Evolutionary conservation across 129 eudicot species (phyloP), one percentile per base, ranked within the genome.

Genomic region (Logfia minima): DNA sequence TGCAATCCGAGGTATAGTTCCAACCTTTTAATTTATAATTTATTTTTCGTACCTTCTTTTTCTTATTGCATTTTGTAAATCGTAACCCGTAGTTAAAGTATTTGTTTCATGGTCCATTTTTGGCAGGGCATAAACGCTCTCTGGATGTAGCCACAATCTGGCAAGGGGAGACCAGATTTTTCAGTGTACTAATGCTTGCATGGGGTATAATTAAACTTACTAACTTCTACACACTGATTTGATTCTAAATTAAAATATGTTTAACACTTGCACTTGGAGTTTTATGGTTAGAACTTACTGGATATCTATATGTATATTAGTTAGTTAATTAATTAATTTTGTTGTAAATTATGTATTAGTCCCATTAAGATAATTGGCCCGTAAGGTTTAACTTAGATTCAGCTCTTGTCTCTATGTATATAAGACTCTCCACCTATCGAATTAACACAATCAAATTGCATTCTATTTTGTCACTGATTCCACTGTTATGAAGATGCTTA

Each of bases 161-260:
- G 81, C 98, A 93, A 66, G 96, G 90, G 64, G 85, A 86, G 78
- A 86, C 89, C 31, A 87, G 72, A 75, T 93, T 78, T 80, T 91
- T 86, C 74, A 89, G 97, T 78, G 88, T 89, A 48, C 75, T 93
- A 85, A 93, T 91, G 97, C 90, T 93, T 76, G 98, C 98, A 55
- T 93, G 98, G 98, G 98, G 98, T 93, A 92, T 17, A 68, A 51
- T 69, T 34, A 78, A 71, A 60, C 3, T 48, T 48, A 48, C 13
- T 48, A 48, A 48, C 17, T 48, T 48, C 55, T 48, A 60, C 58
- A 52, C 0, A 5, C 28, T 53, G 39, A 14, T 43, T 74, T 66
- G 21, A 4, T 76, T 11, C 18, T 71, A 29, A 55, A 28, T 72
- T 63, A 24, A 14, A 14, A 48, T 19, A 22, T 61, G 8, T 4